Evolutionary conservation across 352 stramenopile species (phyloP).

Genomic region (Phytophthora litchii): DNA sequence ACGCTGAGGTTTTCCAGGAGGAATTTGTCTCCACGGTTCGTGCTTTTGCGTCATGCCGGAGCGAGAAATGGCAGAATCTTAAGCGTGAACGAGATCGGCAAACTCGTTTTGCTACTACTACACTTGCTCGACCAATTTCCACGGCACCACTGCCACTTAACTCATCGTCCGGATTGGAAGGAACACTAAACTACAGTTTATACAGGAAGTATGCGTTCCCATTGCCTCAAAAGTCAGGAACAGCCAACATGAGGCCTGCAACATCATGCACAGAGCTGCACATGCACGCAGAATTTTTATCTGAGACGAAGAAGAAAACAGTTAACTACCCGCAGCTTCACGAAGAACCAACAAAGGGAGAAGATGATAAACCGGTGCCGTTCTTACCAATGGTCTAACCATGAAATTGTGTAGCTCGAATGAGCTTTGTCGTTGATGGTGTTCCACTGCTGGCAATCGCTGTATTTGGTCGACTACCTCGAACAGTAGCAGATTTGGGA

Average conservation of each 20-base stretch:
- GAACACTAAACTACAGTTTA: constrained; percentile 38
- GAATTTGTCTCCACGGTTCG: constrained; percentile 68
- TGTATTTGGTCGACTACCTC: constrained; percentile 1
- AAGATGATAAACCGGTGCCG: constrained; percentile 7
- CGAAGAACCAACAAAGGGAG: constrained; percentile 10
- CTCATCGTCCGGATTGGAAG: not conserved
- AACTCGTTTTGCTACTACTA: constrained; percentile 40
- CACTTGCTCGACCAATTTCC: constrained; percentile 43
- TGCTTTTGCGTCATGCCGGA: constrained; percentile 44
- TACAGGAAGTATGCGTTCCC: constrained; percentile 46
- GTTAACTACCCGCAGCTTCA: constrained; percentile 17
- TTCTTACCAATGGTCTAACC: constrained; percentile 30
- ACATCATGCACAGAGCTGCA: constrained; percentile 44
- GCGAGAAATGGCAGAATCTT: constrained; percentile 58
- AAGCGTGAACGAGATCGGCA: constrained; percentile 54
- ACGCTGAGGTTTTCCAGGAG: constrained; percentile 58
- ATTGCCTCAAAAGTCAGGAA: constrained; percentile 5
- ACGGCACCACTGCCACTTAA: constrained; percentile 21
- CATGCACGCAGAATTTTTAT: constrained; percentile 44
- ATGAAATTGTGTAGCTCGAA: constrained; percentile 2
- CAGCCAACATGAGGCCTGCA: constrained; percentile 19
- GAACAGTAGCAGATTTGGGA: constrained; percentile 22
- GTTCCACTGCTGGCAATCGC: too few relatives aligned
- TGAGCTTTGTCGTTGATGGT: constrained; percentile 1
- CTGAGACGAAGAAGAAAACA: constrained; percentile 22